Percentiles rank a stretch among this genome's conserved stretches.
phyloP scores from a whole-genome alignment of 495 filamentous ascomycete genomes.

The Cladorrhinum samala region DNA sequence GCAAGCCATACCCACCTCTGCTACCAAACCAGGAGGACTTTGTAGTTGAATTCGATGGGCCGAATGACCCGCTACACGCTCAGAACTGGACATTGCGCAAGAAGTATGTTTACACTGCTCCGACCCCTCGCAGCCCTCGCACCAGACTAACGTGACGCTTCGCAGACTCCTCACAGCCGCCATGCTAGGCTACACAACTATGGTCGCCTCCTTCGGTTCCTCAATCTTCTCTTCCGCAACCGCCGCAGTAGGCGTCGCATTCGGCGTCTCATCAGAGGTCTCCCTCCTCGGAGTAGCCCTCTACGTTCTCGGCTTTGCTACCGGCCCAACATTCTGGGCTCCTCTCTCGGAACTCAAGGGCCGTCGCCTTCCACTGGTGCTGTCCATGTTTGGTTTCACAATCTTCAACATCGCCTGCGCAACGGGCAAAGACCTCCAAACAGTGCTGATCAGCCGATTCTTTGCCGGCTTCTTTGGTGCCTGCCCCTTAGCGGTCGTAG shows the following conservation, averaged over 20 bases:
- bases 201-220: constrained; percentile 67
- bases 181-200: constrained; percentile 75
- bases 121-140: background rate
- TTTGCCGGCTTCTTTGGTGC: constrained; percentile 73
- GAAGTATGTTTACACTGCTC: constrained; percentile 50
- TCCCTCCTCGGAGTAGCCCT: constrained; percentile 60
- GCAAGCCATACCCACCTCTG: constrained; percentile 70
- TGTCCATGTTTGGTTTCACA: constrained; percentile 72
- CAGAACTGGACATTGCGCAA: constrained; percentile 76
- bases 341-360: constrained; percentile 77
- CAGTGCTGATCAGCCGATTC: constrained; percentile 76
- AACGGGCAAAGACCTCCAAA: constrained; percentile 72
- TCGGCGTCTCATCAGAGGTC: constrained; percentile 52
- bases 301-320: constrained; percentile 67
- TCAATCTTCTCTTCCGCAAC: constrained; percentile 65
- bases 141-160: constrained; percentile 18
- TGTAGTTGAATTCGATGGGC: constrained; percentile 80
- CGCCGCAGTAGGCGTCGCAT: constrained; percentile 43
- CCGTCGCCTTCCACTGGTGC: constrained; percentile 61
- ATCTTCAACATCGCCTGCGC: constrained; percentile 71
- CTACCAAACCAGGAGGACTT: constrained; percentile 72
- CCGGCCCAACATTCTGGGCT: constrained; percentile 58
- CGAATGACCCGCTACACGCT: constrained; percentile 71
- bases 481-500: constrained; percentile 76
- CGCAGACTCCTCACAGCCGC: constrained; percentile 53